phyloP scores from a whole-genome alignment of 331 rosid species.

The Cydonia oblonga region DNA sequence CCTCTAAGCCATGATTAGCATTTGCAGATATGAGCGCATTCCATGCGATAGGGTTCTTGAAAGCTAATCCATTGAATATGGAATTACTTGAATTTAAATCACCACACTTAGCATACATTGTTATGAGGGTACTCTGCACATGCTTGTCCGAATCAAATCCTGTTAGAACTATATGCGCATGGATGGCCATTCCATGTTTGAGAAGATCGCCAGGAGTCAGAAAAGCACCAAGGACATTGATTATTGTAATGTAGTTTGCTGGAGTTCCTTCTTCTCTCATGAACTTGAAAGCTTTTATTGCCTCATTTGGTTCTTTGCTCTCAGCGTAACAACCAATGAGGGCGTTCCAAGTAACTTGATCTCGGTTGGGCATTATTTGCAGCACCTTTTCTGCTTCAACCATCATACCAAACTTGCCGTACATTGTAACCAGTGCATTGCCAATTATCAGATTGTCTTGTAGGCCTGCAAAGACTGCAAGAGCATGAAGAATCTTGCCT shows the following conservation, averaged over 20 bases:
- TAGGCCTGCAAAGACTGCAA: conserved; percentile 35
- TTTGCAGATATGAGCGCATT: conserved; percentile 77
- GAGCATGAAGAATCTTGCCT: conserved; percentile 63
- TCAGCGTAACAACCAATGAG: conserved; percentile 69
- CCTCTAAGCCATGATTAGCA: conserved; percentile 64
- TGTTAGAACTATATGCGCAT: conserved; percentile 41
- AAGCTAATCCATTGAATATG: conserved; percentile 39
- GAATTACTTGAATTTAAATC: conserved; percentile 48
- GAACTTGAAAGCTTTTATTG: conserved; percentile 43
- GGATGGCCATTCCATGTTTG: conserved; percentile 56
- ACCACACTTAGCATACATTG: conserved; percentile 80
- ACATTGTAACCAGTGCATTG: conserved; percentile 70
- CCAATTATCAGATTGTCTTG: conserved; percentile 48
- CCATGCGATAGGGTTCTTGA: conserved; percentile 63
- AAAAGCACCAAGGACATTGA: conserved; percentile 57
- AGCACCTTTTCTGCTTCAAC: conserved; percentile 39
- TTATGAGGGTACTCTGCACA: conserved; percentile 75
- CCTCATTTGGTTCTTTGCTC: conserved; percentile 52
- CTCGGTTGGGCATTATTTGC: conserved; percentile 43
- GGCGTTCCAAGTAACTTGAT: conserved; percentile 82
- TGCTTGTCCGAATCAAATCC: conserved; percentile 62
- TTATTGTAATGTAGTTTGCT: conserved; percentile 61
- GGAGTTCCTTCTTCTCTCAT: conserved; percentile 49
- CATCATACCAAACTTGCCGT: conserved; percentile 56
- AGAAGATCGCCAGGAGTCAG: conserved; percentile 32